Evolutionary conservation across 2,329 filamentous ascomycete genomes (phyloP).

Genomic region (Aspergillus novoparasiticus): DNA sequence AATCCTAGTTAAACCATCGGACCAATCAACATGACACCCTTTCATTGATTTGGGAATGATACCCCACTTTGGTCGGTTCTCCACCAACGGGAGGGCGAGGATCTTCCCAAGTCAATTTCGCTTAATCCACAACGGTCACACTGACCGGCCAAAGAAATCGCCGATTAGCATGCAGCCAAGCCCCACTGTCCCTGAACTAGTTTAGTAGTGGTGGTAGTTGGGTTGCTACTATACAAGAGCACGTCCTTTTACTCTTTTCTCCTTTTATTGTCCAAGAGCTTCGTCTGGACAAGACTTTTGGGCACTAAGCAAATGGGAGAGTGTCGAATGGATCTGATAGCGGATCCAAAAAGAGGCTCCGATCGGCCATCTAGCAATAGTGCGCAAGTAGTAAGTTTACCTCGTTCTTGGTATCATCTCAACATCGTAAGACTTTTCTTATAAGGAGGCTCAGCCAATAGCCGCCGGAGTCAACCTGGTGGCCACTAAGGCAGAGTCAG

Average conservation of each 20-base stretch:
- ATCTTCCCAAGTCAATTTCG: conserved; percentile 36
- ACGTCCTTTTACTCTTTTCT: background rate
- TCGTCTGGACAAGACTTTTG: background rate
- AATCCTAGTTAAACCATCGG: background rate
- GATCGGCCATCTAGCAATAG: conserved; percentile 1
- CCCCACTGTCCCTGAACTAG: conserved; percentile 19
- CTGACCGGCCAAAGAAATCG: conserved; percentile 22
- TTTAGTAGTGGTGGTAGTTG: conserved; percentile 5
- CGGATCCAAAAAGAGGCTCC: background rate
- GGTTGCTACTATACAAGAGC: conserved; percentile 7
- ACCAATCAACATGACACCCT: conserved; percentile 10
- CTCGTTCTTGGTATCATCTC: background rate
- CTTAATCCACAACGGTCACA: conserved; percentile 29
- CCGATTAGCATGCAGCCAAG: conserved; percentile 20
- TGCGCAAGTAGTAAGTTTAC: background rate
- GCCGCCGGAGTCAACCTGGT: conserved; percentile 8
- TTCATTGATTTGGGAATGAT: conserved; percentile 21
- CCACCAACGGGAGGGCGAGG: conserved; percentile 28
- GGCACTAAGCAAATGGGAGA: background rate
- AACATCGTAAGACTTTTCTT: conserved; percentile 4
- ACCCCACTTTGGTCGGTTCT: conserved; percentile 18
- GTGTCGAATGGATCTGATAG: background rate
- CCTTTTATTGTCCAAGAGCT: background rate
- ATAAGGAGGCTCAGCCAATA: conserved; percentile 13
- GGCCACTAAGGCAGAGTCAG: conserved; percentile 12